Evolutionary conservation across 2,329 filamentous ascomycete genomes (phyloP), one percentile per base, ranked within the genome.

Genomic region (Fusarium sulawesiense): DNA sequence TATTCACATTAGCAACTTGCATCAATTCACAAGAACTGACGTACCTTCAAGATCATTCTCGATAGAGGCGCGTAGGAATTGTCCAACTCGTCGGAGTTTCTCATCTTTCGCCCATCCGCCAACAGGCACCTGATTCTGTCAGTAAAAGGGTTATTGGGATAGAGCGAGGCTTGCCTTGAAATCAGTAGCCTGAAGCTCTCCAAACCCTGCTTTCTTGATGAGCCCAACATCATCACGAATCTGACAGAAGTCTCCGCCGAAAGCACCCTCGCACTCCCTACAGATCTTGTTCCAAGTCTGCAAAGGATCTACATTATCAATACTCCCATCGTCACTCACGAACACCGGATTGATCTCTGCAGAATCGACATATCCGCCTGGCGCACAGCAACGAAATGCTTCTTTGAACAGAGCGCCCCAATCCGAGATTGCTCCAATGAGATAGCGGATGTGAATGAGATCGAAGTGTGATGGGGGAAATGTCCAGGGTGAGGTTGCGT

Each of bases 131-230:
- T 30, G 2, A 7, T 6, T 14, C 12, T 30, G 29, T 30, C 29
- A 30, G n/a, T n/a, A n/a, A n/a, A n/a, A n/a, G n/a, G n/a, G n/a
- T n/a, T n/a, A n/a, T n/a, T n/a, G n/a, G n/a, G n/a, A n/a, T n/a
- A n/a, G n/a, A n/a, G n/a, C n/a, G n/a, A n/a, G n/a, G n/a, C 27
- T 30, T 3, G 60, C 55, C 21, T 66, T 66, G 20, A 64, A 66
- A 6, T 44, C 32, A 16, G 20, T 59, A 1, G 23, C 21, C 8
- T 65, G 32, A 4, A 60, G 23, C 6, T 66, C 64, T 6, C 51
- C 55, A 0, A 66, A 41, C 2, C 48, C 60, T 3, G 55, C 64
- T 2, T n/a, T 34, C 3, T n/a, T 18, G 4, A 51, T 14, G 0
- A 46, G 14, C 4, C 47, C 18, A 4, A 44, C 30, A 7, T 57